Evolutionary conservation across 192 early-diverging fungal genomes (phyloP).

Genomic region (Linnemannia zychae): DNA sequence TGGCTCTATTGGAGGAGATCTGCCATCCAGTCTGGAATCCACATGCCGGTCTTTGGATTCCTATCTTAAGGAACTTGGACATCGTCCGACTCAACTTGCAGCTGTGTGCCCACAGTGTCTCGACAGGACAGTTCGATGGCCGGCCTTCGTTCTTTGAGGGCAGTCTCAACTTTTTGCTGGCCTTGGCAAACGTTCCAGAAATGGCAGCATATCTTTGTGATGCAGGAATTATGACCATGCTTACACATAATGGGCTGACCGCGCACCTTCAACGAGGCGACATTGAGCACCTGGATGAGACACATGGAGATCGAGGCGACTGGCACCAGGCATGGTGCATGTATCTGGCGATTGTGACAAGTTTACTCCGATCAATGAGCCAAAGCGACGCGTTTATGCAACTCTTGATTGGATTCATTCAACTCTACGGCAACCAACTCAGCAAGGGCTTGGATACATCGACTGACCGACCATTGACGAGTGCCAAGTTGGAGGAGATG

Average conservation of each 20-base stretch:
- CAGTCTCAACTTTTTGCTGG: constrained; percentile 59
- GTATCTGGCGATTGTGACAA: constrained; percentile 60
- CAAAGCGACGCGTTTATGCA: constrained; percentile 51
- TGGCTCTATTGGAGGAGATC: constrained; percentile 59
- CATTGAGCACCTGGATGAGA: constrained; percentile 42
- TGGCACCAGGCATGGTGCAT: constrained; percentile 67
- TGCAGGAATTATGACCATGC: constrained; percentile 55
- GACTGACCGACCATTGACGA: constrained; percentile 49
- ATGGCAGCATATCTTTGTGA: constrained; percentile 52
- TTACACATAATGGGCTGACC: constrained; percentile 61
- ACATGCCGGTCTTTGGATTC: constrained; percentile 53
- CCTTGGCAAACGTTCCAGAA: constrained; percentile 57
- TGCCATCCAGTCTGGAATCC: constrained; percentile 53
- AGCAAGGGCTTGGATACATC: constrained; percentile 58
- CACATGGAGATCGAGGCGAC: constrained; percentile 45
- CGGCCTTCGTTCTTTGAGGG: constrained; percentile 62
- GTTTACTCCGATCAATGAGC: constrained; percentile 57
- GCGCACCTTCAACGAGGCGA: constrained; percentile 50
- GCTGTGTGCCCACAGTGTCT: constrained; percentile 50
- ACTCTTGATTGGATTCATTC: constrained; percentile 61
- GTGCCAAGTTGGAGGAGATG: constrained; percentile 64
- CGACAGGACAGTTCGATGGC: constrained; percentile 45
- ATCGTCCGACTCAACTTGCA: constrained; percentile 54
- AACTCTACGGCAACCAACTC: constrained; percentile 61
- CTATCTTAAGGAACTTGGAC: constrained; percentile 42